phyloP scores from a whole-genome alignment of 139 green algal genomes.

The Picochlorum sp. region DNA sequence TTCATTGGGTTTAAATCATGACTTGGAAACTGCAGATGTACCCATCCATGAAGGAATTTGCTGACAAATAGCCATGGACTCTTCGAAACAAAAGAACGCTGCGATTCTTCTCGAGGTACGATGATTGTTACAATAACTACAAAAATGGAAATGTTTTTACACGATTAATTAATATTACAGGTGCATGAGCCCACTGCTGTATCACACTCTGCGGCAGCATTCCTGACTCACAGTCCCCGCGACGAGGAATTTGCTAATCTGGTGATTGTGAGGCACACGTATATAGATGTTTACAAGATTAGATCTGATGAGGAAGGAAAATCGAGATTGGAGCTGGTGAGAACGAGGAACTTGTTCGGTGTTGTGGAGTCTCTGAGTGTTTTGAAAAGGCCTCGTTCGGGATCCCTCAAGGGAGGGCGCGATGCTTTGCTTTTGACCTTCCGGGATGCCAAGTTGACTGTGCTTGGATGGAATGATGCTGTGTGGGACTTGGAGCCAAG shows the following conservation, averaged over 20 bases:
- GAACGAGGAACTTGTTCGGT: constrained; percentile 38
- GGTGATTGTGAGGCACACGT: constrained; percentile 52
- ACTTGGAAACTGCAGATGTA: too few relatives aligned
- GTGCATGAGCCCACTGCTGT: constrained; percentile 58
- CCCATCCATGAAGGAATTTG: too few relatives aligned
- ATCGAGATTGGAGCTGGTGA: constrained; percentile 42
- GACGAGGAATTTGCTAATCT: constrained; percentile 48
- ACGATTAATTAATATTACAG: constrained; percentile 19
- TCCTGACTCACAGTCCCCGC: neutral
- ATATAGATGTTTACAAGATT: constrained; percentile 55
- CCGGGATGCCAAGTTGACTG: constrained; percentile 79
- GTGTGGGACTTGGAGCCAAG: constrained; percentile 36
- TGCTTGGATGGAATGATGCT: constrained; percentile 73
- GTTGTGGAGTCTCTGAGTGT: constrained; percentile 64
- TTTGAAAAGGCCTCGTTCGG: constrained; percentile 27
- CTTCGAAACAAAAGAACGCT: too few relatives aligned
- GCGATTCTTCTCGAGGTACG: too few relatives aligned
- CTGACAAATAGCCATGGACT: too few relatives aligned
- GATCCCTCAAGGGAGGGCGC: constrained; percentile 20
- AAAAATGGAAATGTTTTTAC: too few relatives aligned
- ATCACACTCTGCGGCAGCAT: constrained; percentile 46
- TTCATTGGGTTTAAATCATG: too few relatives aligned
- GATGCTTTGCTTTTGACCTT: constrained; percentile 71
- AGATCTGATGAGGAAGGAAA: neutral
- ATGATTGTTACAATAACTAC: too few relatives aligned